Percentiles rank a stretch among this genome's conserved stretches.
phyloP scores from a whole-genome alignment of 2,329 filamentous ascomycete species.

The Aureobasidium mangrovei region DNA sequence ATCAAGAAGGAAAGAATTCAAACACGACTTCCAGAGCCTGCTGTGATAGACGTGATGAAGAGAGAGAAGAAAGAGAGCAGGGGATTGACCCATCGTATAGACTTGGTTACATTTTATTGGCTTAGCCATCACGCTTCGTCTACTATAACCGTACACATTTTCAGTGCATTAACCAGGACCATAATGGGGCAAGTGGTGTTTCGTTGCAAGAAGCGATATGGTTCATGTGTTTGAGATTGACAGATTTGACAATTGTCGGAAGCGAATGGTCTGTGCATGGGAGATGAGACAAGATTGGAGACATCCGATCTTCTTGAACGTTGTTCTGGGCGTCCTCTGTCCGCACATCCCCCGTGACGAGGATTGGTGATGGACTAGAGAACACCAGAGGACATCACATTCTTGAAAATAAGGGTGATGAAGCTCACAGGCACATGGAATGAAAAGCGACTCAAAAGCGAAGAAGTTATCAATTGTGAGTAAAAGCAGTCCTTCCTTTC shows the following conservation, averaged over 20 bases:
- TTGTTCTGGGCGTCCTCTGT: too few relatives aligned
- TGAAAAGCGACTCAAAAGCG: too few relatives aligned
- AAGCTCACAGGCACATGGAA: too few relatives aligned
- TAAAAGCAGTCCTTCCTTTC: background rate
- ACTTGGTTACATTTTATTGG: background rate
- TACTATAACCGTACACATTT: background rate
- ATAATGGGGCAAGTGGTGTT: conserved; percentile 3
- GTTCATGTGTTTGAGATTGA: conserved; percentile 9
- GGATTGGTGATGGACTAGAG: too few relatives aligned
- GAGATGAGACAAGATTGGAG: background rate
- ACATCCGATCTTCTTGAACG: background rate
- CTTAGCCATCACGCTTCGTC: background rate
- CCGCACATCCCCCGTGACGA: too few relatives aligned
- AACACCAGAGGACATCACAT: too few relatives aligned
- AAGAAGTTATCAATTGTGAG: too few relatives aligned
- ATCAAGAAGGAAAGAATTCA: conserved; percentile 8
- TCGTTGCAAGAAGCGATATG: conserved; percentile 10
- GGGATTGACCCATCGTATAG: conserved; percentile 2
- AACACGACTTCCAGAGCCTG: conserved; percentile 11
- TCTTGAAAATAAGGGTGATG: too few relatives aligned
- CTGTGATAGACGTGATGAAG: conserved; percentile 8
- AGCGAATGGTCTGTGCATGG: conserved; percentile 2
- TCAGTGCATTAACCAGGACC: background rate
- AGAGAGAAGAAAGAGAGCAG: background rate
- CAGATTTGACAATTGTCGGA: background rate